Conservation (phyloP, 2,329 filamentous ascomycete species). For the Pseudopithomyces chartarum region DNA sequence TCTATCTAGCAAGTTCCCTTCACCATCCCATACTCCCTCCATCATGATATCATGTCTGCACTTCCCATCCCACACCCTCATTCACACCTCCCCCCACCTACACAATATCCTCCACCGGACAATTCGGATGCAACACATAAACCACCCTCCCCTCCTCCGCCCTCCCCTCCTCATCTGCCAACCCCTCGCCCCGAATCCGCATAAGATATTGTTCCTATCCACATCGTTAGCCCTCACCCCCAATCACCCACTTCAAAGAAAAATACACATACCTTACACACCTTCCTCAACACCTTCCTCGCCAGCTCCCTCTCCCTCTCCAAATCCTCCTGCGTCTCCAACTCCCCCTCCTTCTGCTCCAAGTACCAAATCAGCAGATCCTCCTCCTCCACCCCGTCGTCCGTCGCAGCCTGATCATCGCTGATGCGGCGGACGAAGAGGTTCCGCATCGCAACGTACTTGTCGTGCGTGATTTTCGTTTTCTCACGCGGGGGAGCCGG, state of each 20-base stretch:
- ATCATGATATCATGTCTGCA: not conserved
- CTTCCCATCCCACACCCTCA: too few relatives aligned
- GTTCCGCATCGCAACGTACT: slow-evolving; percentile 91
- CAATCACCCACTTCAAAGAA: not conserved
- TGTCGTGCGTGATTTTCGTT: slow-evolving; percentile 93
- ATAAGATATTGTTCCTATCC: slow-evolving; percentile 63
- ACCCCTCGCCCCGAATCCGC: slow-evolving; percentile 77
- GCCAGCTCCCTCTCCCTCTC: slow-evolving; percentile 74
- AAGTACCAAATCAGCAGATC: slow-evolving; percentile 87
- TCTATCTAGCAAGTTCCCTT: too few relatives aligned
- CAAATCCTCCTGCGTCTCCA: slow-evolving; percentile 81
- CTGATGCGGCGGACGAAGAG: slow-evolving; percentile 80
- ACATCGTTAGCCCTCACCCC: slow-evolving; percentile 20
- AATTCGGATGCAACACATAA: slow-evolving; percentile 95
- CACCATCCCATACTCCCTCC: too few relatives aligned
- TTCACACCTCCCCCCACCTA: slow-evolving; percentile 6
- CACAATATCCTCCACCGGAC: slow-evolving; percentile 70
- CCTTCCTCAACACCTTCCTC: slow-evolving; percentile 87
- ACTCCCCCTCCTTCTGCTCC: slow-evolving; percentile 83
- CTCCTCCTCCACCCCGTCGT: slow-evolving; percentile 85
- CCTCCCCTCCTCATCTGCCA: slow-evolving; percentile 77
- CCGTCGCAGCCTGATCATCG: slow-evolving; percentile 75
- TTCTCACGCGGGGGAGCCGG: slow-evolving; percentile 59
- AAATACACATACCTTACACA: slow-evolving; percentile 78
- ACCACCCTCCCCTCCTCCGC: slow-evolving; percentile 62